These are phyloP conservation scores for Apiospora malaysiana DNA, from an alignment of 2,329 filamentous ascomycete genomes.

Conservation along the genomic window DNA sequence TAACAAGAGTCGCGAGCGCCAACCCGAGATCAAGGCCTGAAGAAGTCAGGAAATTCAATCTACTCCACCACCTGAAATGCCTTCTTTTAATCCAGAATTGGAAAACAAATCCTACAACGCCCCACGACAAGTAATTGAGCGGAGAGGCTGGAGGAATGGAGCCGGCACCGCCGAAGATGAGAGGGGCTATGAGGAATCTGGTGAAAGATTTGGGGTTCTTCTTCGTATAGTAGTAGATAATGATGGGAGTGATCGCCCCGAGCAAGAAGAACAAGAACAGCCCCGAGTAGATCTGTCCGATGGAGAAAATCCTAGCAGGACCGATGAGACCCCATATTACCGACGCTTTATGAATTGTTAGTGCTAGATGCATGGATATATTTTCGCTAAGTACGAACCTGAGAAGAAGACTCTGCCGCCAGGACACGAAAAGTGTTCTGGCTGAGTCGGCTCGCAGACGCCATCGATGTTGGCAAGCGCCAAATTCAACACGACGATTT, in stretches of 20 bases:
- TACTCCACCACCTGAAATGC: conserved; percentile 73
- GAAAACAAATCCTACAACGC: conserved; percentile 72
- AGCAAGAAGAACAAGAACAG: conserved; percentile 66
- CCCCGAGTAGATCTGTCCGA: conserved; percentile 64
- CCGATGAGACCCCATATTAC: conserved; percentile 73
- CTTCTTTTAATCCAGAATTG: conserved; percentile 70
- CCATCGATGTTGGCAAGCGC: conserved; percentile 65
- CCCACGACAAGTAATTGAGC: conserved; percentile 78
- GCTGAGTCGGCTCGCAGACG: conserved; percentile 65
- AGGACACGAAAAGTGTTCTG: conserved; percentile 67
- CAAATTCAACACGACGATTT: conserved; percentile 68
- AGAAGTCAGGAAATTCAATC: conserved; percentile 75
- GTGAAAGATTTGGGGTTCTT: conserved; percentile 57
- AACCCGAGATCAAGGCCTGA: conserved; percentile 74
- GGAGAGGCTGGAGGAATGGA: conserved; percentile 71
- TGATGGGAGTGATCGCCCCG: conserved; percentile 58
- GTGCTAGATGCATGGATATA: neutral
- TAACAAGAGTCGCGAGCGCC: conserved; percentile 68
- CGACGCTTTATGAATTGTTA: conserved; percentile 49
- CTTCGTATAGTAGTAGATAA: conserved; percentile 56
- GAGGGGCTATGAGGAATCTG: conserved; percentile 63
- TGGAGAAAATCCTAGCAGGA: conserved; percentile 67
- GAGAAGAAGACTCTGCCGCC: conserved; percentile 70
- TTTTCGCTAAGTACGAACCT: conserved; percentile 42
- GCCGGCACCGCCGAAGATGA: conserved; percentile 66